Base-by-base conservation (phyloP, 2,329 filamentous ascomycete genomes). In the Claviceps sp. region DNA sequence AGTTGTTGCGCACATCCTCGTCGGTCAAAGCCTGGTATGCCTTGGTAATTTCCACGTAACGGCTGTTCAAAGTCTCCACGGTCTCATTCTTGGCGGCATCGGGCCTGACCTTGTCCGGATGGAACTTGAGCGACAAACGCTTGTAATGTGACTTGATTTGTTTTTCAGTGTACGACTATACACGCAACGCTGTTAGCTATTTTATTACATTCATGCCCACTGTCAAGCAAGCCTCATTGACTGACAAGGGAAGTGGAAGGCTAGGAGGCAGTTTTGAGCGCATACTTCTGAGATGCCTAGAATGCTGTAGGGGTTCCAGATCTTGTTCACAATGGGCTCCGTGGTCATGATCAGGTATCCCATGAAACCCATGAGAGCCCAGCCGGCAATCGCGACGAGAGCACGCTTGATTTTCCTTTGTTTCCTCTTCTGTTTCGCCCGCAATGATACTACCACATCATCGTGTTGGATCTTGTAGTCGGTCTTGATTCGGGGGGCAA, bases 271-370 rank as follows among this genome's bases (percentile, higher is more conserved):
- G 4, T 22, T 8, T 17, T 36, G n/a, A 5, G 17, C 40, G 13
- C 45, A 36, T 53, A 88, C 85, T 68, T 90, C 86, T 59, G 86
- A 81, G 52, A 98, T 78, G 45, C 87, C 88, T 52, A 98, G 72
- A 60, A 98, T 94, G 59, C 95, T 87, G 71, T 97, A 98, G 1
- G 93, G 93, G 69, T 98, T 94, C 87, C 91, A 98, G 52, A 95
- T 77, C 71, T 93, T 88, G 47, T 82, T 78, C 34, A 76, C 69
- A 1, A 81, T 80, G 52, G 79, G 79, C 59, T 86, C 80, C 52
- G 89, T 93, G 48, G 86, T 83, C 54, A 83, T 66, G 64, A 97
- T 95, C 54, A 98, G 77, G 68, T 97, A 98, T 29, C 86, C 74
- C 88, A 97, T 97, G 68, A 83, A 87, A 47, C 76, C 86, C 74